phyloP scores from a whole-genome alignment of 176 grass and related monocot genomes.

The Bromus sterilis region DNA sequence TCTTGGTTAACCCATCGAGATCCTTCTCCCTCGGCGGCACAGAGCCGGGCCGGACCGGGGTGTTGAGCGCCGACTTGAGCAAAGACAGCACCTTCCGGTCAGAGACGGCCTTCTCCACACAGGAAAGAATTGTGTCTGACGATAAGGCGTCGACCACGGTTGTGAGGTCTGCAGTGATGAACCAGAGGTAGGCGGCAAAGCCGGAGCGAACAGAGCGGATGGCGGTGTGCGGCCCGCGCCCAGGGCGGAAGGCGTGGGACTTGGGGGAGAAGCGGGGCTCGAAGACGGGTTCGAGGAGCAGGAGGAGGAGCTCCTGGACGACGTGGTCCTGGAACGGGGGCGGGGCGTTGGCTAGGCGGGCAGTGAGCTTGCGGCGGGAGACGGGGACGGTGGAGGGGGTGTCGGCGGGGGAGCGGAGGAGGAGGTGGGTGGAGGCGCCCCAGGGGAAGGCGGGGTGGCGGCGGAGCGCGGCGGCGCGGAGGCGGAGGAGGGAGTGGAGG shows the following conservation, averaged over 20 bases:
- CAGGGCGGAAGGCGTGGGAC: slow-evolving; percentile 79
- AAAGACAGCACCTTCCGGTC: slow-evolving; percentile 75
- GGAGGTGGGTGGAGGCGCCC: slow-evolving; percentile 72
- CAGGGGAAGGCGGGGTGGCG: slow-evolving; percentile 63
- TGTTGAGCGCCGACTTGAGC: slow-evolving; percentile 65
- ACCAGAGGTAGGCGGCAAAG: slow-evolving; percentile 89
- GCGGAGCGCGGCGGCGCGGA: slow-evolving; percentile 40
- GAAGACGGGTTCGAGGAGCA: slow-evolving; percentile 79
- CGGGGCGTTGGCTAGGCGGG: slow-evolving; percentile 49
- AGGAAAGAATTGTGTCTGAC: slow-evolving; percentile 55
- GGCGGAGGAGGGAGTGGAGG: slow-evolving; percentile 74
- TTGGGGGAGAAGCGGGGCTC: slow-evolving; percentile 85
- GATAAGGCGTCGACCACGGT: slow-evolving; percentile 37
- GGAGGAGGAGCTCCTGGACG: slow-evolving; percentile 78
- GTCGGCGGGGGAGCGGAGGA: slow-evolving; percentile 68
- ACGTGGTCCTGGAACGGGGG: slow-evolving; percentile 80
- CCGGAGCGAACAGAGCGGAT: slow-evolving; percentile 77
- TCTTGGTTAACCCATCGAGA: slow-evolving; percentile 50
- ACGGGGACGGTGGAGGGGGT: slow-evolving; percentile 54
- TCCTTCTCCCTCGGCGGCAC: slow-evolving; percentile 23
- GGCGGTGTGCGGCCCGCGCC: slow-evolving; percentile 69
- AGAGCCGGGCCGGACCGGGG: slow-evolving; percentile 40
- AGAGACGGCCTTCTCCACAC: slow-evolving; percentile 40
- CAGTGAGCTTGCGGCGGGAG: slow-evolving; percentile 66
- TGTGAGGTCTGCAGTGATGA: slow-evolving; percentile 76